Conservation (phyloP, 768 basidiomycete genomes). For the Thelephora aurantiotincta region DNA sequence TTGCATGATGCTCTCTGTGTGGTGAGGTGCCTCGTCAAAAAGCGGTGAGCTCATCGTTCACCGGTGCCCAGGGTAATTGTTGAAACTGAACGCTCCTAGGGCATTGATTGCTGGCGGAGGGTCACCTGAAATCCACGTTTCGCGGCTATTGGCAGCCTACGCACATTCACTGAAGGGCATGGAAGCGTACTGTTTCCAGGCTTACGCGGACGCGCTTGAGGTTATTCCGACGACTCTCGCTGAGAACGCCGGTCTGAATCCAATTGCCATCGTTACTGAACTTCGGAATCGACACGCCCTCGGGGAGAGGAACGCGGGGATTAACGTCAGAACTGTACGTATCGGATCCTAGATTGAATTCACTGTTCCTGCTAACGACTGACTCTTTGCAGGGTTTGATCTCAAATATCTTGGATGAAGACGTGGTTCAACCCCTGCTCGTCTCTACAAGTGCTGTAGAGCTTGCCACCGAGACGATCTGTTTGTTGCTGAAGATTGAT, state of each 20-base stretch:
- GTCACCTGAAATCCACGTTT: conserved; percentile 96
- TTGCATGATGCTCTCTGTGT: conserved; percentile 98
- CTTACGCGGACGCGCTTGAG: conserved; percentile 94
- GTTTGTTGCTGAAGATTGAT: conserved; percentile 88
- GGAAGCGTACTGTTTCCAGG: conserved; percentile 99
- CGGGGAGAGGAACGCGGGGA: conserved; percentile 89
- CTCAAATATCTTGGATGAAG: conserved; percentile 94
- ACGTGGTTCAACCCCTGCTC: conserved; percentile 90
- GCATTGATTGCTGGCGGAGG: conserved; percentile 94
- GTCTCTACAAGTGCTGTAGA: conserved; percentile 95
- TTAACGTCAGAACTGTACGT: conserved; percentile 91
- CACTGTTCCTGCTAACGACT: neutral
- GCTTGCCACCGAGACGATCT: conserved; percentile 94
- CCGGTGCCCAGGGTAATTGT: neutral
- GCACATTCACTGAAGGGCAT: conserved; percentile 91
- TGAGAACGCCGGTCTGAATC: conserved; percentile 96
- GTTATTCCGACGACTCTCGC: conserved; percentile 96
- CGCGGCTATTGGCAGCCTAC: conserved; percentile 78
- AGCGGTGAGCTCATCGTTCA: conserved; percentile 44
- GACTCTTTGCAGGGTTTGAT: conserved; percentile 60
- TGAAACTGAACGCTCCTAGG: conserved; percentile 20
- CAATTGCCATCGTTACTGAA: conserved; percentile 96
- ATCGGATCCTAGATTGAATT: neutral
- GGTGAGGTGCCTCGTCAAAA: conserved; percentile 95
- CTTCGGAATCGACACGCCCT: conserved; percentile 92